Evolutionary conservation across 225 moss, liverwort and hornwort species (phyloP).

Genomic region (Pseudisothecium myosuroides): DNA sequence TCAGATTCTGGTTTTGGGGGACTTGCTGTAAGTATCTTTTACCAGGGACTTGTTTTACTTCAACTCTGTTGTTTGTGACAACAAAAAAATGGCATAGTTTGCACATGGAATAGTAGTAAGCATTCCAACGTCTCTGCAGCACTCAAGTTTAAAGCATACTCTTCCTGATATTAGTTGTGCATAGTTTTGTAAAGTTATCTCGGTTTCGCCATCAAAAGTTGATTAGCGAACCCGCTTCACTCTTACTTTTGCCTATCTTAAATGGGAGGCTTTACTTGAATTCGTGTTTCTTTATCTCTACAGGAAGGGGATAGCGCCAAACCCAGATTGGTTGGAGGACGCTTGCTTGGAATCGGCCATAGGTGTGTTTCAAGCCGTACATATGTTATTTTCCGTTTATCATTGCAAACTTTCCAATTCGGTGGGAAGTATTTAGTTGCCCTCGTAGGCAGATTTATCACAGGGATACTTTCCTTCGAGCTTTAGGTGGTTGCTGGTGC

Average conservation of each 20-base stretch:
- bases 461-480: background rate
- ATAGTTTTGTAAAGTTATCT: background rate
- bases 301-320: constrained; percentile 39
- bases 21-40: constrained; percentile 28
- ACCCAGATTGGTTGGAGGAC: constrained; percentile 19
- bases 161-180: background rate
- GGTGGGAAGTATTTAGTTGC: background rate
- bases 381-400: background rate
- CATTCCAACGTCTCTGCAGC: background rate
- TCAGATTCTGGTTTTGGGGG: constrained; percentile 52
- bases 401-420: background rate
- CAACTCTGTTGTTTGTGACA: background rate
- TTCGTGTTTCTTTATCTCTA: background rate
- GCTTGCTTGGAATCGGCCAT: constrained; percentile 18
- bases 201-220: background rate
- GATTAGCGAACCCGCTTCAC: background rate
- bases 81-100: background rate
- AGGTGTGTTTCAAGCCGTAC: constrained; percentile 11
- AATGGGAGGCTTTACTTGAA: background rate
- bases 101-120: background rate
- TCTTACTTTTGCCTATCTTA: background rate
- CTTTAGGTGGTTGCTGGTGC: background rate
- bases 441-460: background rate
- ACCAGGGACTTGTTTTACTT: background rate
- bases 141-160: background rate